Evolutionary conservation across 345 rosid species (phyloP), one percentile per base, ranked within the genome.

Genomic region (Populus ilicifolia): DNA sequence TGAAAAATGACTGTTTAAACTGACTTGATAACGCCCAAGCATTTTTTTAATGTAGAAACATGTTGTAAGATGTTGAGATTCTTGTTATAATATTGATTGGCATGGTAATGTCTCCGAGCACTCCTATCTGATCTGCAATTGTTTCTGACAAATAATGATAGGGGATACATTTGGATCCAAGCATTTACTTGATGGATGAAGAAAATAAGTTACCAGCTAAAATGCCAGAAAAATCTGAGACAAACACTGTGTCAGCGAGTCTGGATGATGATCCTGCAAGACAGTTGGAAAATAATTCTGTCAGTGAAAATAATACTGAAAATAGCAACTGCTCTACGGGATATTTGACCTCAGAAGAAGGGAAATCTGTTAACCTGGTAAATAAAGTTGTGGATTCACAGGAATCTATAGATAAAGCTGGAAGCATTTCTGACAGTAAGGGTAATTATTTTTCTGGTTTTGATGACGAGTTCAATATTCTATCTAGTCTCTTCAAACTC

Each of bases 111-210:
- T 52, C 38, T 71, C 70, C 48, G 10, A 61, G 38, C 41, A 18
- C 30, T 71, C 35, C 54, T 70, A n/a, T 63, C 59, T 80, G 33
- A 63, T 77, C 68, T 64, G 23, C 71, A 54, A 29, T 76, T 67
- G 46, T 56, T 72, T 85, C 67, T 74, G 35, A 1, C 27, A 35
- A 70, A 76, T 80, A 59, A 76, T 84, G 73, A 41, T 83, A 96
- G 99, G 99, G 99, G 69, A 85, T 91, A 83, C 98, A 96, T 91
- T 85, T 96, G 85, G 98, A 96, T 78, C 99, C 98, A 77, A 96
- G 95, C 87, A 96, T 96, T 69, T 96, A 96, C 86, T 85, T 96
- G 73, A 93, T 92, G 92, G 97, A 94, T 59, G 98, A 96, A 44
- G 98, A 89, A 71, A 87, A 85, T 73, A 94, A 92, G 89, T 56